Conservation (phyloP, 441 rosid genomes). For the Isatis lusitanica region DNA sequence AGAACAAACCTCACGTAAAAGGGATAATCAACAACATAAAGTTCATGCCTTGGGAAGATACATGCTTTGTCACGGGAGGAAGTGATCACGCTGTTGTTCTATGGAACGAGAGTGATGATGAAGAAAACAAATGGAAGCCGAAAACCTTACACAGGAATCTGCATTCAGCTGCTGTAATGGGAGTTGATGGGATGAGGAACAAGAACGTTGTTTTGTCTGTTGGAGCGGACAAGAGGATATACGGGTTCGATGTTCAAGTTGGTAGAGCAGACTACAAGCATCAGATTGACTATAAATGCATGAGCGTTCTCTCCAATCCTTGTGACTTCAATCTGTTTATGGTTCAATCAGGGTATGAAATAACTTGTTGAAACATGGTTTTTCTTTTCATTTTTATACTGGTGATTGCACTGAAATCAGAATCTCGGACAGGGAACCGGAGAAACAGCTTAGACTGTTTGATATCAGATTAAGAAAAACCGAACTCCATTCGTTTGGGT, state of each 20-base stretch:
- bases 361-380: not conserved
- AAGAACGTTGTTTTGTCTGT: conserved; percentile 74
- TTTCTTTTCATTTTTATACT: not conserved
- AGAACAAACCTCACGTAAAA: conserved; percentile 80
- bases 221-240: conserved; percentile 82
- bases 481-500: conserved; percentile 83
- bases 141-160: conserved; percentile 64
- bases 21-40: conserved; percentile 77
- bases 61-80: conserved; percentile 81
- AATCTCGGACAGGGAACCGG: conserved; percentile 56
- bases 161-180: conserved; percentile 96
- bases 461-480: conserved; percentile 78
- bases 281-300: conserved; percentile 88
- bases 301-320: conserved; percentile 92
- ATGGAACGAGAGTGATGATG: conserved; percentile 68
- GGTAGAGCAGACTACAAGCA: conserved; percentile 77
- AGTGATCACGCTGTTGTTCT: conserved; percentile 83
- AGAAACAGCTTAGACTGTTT: conserved; percentile 74
- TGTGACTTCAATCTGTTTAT: conserved; percentile 91
- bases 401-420: not conserved
- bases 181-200: conserved; percentile 85
- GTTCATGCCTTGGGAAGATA: conserved; percentile 83
- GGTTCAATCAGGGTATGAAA: conserved; percentile 90
- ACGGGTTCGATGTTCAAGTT: conserved; percentile 68
- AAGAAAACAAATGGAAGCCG: conserved; percentile 71